phyloP scores from a whole-genome alignment of 2,329 filamentous ascomycete species.

The Akanthomyces dipterigenus region DNA sequence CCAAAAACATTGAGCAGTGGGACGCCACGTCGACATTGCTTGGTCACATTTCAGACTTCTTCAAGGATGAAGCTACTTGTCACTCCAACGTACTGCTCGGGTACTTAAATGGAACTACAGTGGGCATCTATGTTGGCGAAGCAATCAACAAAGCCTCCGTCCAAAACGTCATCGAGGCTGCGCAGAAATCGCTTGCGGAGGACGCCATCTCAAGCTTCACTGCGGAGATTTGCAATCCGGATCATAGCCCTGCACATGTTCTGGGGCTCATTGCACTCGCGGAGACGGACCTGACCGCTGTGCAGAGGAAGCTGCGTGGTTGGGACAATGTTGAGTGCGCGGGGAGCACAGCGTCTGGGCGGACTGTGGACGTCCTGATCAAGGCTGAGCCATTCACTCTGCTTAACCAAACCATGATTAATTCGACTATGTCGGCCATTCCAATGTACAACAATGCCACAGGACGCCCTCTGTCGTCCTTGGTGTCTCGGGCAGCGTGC shows the following conservation, averaged over 20 bases:
- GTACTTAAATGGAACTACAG: neutral
- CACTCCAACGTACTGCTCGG: neutral
- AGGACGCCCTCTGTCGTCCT: too few species aligned
- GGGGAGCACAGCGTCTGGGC: neutral
- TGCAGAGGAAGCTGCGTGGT: neutral
- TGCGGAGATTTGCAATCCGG: neutral
- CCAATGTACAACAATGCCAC: neutral
- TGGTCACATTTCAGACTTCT: neutral
- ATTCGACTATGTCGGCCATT: neutral
- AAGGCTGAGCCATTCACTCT: neutral
- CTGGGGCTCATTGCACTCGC: neutral
- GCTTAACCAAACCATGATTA: neutral
- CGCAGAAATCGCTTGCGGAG: too few species aligned
- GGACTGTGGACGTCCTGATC: neutral
- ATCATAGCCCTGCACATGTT: neutral
- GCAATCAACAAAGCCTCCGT: neutral
- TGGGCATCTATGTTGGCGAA: neutral
- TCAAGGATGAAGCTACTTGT: neutral
- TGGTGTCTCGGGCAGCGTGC: constrained; percentile 18
- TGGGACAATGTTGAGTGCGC: neutral
- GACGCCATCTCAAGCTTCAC: neutral
- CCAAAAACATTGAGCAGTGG: neutral
- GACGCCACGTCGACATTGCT: neutral
- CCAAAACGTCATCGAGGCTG: neutral
- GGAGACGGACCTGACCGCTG: too few species aligned